Evolutionary conservation across 2,329 filamentous ascomycete species (phyloP), one percentile per base, ranked within the genome.

Genomic region (Purpureocillium lavendulum): DNA sequence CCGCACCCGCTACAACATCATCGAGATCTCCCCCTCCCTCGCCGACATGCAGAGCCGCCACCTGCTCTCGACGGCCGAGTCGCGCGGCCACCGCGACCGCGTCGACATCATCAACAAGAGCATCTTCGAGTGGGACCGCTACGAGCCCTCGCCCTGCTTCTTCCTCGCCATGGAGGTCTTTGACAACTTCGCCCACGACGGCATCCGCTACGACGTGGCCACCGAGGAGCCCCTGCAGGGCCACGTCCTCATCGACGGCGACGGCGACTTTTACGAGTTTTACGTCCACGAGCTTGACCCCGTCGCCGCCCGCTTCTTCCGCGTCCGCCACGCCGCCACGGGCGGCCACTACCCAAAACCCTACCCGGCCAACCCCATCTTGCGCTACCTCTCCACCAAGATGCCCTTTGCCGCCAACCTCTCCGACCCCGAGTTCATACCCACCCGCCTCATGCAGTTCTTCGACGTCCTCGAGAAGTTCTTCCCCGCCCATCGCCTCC

Each of bases 91-190:
- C 62, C 66, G 73, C 3, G 81, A 81, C 56, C 90, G 88, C 55
- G 88, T 97, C 40, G 86, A 95, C 53, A 95, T 98, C 58, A 82
- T 97, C 64, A 96, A 97, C 66, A 78, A 80, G 51, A 94, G 86
- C 55, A 85, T 98, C 57, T 97, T 98, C 57, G 87, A 95, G 61
- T 98, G 92, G 90, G 70, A 83, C 48, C 77, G 77, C 35, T 86
- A 84, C 49, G 86, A 96, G n/a, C 83, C 87, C 8, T 85, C 83
- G 3, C 92, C 90, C 0, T 97, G 92, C 68, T 98, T 94, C 71
- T 97, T 98, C 70, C 77, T 98, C 32, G 92, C 90, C 33, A 84
- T 98, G 64, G 92, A 98, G 64, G 92, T 98, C 49, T 95, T 96
- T 56, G 92, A 98, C 69, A 98, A 98, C 66, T 97, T 98, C 59